Conservation (phyloP, 805 yeast species). For the Saccharomycopsis oosterbeekiorum region DNA sequence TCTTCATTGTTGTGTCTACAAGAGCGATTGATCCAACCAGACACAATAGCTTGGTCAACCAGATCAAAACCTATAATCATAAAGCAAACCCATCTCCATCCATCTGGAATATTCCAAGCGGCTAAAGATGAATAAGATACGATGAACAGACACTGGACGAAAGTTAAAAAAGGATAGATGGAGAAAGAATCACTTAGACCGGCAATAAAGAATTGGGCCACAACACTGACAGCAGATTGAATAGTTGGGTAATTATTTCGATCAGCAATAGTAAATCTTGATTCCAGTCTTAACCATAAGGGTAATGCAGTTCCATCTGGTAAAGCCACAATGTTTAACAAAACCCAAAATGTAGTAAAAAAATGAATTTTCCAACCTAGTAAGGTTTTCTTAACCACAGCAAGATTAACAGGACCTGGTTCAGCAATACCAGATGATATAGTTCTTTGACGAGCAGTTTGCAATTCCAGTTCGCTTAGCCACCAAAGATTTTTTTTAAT, state of each 20-base stretch:
- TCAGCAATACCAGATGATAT: neutral
- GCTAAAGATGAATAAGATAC: slow-evolving; percentile 36
- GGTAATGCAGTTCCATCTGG: neutral
- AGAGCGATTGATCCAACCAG: slow-evolving; percentile 45
- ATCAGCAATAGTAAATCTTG: slow-evolving; percentile 12
- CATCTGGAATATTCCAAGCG: slow-evolving; percentile 38
- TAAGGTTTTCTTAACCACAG: neutral
- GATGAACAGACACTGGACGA: slow-evolving; percentile 22
- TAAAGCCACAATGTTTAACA: neutral
- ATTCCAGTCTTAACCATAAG: neutral
- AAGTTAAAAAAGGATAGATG: slow-evolving; percentile 32
- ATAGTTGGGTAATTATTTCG: slow-evolving; percentile 36
- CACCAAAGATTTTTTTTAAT: slow-evolving; percentile 9
- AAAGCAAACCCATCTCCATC: slow-evolving; percentile 42
- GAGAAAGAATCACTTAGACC: slow-evolving; percentile 34
- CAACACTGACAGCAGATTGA: slow-evolving; percentile 32
- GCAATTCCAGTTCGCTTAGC: neutral
- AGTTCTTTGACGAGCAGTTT: neutral
- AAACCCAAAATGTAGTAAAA: neutral
- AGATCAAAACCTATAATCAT: slow-evolving; percentile 39
- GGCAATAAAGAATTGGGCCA: slow-evolving; percentile 25
- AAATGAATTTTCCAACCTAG: neutral
- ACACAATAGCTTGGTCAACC: slow-evolving; percentile 46
- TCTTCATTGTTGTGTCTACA: slow-evolving; percentile 28
- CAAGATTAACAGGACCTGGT: neutral